phyloP scores from a whole-genome alignment of 768 basidiomycete genomes.

The Lentinus brumalis region DNA sequence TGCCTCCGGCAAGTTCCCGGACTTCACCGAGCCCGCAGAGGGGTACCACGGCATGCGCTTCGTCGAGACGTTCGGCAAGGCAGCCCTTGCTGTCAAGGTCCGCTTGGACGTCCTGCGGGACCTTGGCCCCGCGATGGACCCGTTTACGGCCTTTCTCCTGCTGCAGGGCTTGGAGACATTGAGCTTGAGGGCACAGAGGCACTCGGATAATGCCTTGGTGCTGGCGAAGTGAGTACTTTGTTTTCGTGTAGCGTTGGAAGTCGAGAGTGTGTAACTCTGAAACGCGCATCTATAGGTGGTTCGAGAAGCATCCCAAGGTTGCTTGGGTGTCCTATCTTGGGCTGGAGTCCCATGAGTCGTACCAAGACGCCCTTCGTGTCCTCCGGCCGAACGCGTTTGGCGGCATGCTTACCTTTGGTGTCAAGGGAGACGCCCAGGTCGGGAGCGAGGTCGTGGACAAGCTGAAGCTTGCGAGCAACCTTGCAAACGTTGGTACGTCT shows the following conservation, averaged over 20 bases:
- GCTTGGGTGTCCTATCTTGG: conserved; percentile 83
- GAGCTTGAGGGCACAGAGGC: conserved; percentile 68
- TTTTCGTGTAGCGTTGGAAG: neutral
- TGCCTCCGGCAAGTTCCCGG: conserved; percentile 67
- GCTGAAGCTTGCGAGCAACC: conserved; percentile 69
- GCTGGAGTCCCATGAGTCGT: conserved; percentile 58
- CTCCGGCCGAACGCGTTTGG: conserved; percentile 60
- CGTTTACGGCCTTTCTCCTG: conserved; percentile 74
- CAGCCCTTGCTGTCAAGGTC: conserved; percentile 67
- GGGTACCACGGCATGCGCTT: conserved; percentile 76
- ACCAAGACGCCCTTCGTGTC: conserved; percentile 58
- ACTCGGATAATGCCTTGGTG: conserved; percentile 68
- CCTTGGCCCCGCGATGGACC: conserved; percentile 66
- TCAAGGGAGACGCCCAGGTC: conserved; percentile 52
- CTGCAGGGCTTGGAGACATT: conserved; percentile 81
- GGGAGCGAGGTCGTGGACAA: conserved; percentile 70
- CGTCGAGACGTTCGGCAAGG: conserved; percentile 62
- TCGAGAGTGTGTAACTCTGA: too few species aligned
- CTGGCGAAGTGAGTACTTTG: conserved; percentile 52
- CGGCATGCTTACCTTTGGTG: conserved; percentile 78
- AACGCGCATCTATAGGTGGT: too few species aligned
- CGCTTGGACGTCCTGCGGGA: conserved; percentile 67
- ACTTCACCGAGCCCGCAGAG: conserved; percentile 72
- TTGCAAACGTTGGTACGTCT: conserved; percentile 70
- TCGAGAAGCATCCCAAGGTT: conserved; percentile 65